These are phyloP conservation scores for Camellia japonica DNA, from an alignment of 148 eudicot species.

Conservation along the genomic window DNA sequence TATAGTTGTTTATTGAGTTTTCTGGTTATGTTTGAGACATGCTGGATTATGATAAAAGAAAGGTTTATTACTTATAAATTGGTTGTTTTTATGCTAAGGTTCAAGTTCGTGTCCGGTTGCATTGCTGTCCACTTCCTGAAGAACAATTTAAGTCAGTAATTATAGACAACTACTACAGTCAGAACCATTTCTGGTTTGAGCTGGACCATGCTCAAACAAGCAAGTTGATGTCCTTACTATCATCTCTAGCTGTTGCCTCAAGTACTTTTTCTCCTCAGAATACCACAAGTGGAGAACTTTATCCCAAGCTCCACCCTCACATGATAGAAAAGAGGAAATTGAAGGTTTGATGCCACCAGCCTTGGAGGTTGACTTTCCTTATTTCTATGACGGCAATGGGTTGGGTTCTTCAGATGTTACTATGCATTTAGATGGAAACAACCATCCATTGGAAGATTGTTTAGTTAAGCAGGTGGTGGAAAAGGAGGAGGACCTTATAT, in stretches of 20 bases:
- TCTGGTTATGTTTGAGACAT: neutral
- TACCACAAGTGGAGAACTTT: conserved; percentile 25
- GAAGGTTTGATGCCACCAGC: conserved; percentile 22
- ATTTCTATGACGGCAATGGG: conserved; percentile 10
- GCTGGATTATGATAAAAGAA: neutral
- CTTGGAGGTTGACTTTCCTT: conserved; percentile 11
- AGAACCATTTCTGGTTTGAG: conserved; percentile 65
- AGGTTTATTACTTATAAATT: neutral
- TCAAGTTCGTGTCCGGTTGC: conserved; percentile 42
- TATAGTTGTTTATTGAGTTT: conserved; percentile 7
- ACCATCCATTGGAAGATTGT: conserved; percentile 18
- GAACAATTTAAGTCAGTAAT: conserved; percentile 62
- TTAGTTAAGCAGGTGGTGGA: conserved; percentile 23
- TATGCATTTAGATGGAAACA: conserved; percentile 20
- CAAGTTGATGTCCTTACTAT: conserved; percentile 48
- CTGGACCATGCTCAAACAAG: conserved; percentile 70
- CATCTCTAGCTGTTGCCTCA: conserved; percentile 44
- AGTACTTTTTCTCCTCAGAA: conserved; percentile 27
- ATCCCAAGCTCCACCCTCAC: conserved; percentile 19
- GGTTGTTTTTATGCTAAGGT: conserved; percentile 35
- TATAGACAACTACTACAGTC: conserved; percentile 49
- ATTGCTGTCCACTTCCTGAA: conserved; percentile 56
- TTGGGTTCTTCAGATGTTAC: conserved; percentile 27
- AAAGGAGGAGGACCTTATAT: conserved; percentile 37
- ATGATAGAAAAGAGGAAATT: conserved; percentile 22